A percentile compares a stretch with the other conserved stretches of the same genome.
Evolutionary conservation across 2,329 filamentous ascomycete species (phyloP).

Genomic region (Fusarium sororula): DNA sequence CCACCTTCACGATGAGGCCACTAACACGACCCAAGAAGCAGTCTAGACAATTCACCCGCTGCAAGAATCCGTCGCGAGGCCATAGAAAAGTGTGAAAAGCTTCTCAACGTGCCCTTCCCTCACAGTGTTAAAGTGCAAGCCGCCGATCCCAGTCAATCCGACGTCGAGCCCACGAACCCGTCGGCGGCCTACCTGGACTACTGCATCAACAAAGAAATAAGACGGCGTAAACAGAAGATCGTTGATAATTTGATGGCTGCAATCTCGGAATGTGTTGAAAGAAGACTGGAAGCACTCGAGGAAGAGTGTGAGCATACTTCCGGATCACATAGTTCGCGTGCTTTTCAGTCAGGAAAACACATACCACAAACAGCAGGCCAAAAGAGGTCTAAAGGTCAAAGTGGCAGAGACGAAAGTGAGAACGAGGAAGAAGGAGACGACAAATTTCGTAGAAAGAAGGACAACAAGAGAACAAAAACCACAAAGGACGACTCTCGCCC

Average conservation of each 20-base stretch:
- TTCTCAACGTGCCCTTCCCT: constrained; percentile 34
- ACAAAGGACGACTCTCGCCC: constrained; percentile 42
- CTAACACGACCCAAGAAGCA: constrained; percentile 12
- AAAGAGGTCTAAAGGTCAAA: constrained; percentile 28
- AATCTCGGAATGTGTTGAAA: constrained; percentile 24
- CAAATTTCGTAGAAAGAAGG: constrained; percentile 43
- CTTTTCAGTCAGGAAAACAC: constrained; percentile 7
- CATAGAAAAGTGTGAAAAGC: constrained; percentile 13
- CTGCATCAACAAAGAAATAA: constrained; percentile 20
- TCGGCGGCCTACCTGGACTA: constrained; percentile 36
- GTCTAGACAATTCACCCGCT: constrained; percentile 21
- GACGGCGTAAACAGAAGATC: constrained; percentile 15
- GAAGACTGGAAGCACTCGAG: constrained; percentile 35
- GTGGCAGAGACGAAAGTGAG: constrained; percentile 43
- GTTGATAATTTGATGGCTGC: constrained; percentile 28
- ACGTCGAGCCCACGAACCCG: constrained; percentile 42
- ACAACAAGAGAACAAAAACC: constrained; percentile 50
- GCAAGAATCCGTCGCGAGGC: constrained; percentile 17
- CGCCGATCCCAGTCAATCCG: constrained; percentile 32
- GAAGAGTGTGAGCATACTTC: constrained; percentile 25
- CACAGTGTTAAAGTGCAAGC: constrained; percentile 25
- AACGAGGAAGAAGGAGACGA: constrained; percentile 42
- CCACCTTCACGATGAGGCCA: background rate
- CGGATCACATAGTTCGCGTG: constrained; percentile 25
- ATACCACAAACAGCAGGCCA: constrained; percentile 21